These are phyloP conservation scores for Ogataea nakhonphanomensis DNA, from an alignment of 805 yeast genomes.

Conservation along the genomic window DNA sequence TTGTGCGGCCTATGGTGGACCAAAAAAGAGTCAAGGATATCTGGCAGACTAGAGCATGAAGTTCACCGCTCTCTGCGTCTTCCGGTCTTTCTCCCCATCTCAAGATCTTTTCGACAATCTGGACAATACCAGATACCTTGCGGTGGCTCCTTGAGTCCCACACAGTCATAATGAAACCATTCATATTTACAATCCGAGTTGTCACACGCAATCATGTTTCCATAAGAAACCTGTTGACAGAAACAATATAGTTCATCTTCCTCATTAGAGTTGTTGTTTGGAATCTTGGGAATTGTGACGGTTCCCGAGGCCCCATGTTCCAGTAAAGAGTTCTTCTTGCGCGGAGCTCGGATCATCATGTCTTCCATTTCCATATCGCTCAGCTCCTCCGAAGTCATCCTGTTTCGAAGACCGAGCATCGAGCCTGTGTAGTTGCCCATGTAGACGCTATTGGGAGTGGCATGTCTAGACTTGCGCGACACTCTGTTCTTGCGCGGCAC, in stretches of 20 bases:
- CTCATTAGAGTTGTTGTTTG: constrained; percentile 42
- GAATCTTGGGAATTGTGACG: constrained; percentile 23
- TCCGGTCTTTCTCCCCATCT: constrained; percentile 26
- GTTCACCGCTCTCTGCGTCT: constrained; percentile 10
- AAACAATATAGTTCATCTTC: constrained; percentile 78
- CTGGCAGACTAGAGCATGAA: constrained; percentile 39
- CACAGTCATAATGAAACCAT: constrained; percentile 73
- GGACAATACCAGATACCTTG: constrained; percentile 97
- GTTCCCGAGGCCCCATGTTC: constrained; percentile 30
- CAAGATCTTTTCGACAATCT: constrained; percentile 53
- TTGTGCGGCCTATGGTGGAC: constrained; percentile 56
- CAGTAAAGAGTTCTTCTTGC: constrained; percentile 16
- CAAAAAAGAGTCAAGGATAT: constrained; percentile 48
- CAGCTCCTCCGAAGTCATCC: constrained; percentile 20
- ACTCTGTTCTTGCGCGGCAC: constrained; percentile 14
- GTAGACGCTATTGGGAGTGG: constrained; percentile 16
- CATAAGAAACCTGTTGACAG: constrained; percentile 89
- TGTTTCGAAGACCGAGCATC: constrained; percentile 13
- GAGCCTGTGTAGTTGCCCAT: constrained; percentile 4
- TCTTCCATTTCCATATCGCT: constrained; percentile 22
- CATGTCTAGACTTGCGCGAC: constrained; percentile 19
- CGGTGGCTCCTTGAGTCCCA: constrained; percentile 91
- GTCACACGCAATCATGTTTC: constrained; percentile 63
- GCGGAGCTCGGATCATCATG: constrained; percentile 12
- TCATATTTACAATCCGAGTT: constrained; percentile 57